Percentiles rank a stretch among this genome's conserved stretches.
These are phyloP conservation scores for Rhizophora mangle DNA, from an alignment of 345 rosid genomes.

Conservation along the genomic window DNA sequence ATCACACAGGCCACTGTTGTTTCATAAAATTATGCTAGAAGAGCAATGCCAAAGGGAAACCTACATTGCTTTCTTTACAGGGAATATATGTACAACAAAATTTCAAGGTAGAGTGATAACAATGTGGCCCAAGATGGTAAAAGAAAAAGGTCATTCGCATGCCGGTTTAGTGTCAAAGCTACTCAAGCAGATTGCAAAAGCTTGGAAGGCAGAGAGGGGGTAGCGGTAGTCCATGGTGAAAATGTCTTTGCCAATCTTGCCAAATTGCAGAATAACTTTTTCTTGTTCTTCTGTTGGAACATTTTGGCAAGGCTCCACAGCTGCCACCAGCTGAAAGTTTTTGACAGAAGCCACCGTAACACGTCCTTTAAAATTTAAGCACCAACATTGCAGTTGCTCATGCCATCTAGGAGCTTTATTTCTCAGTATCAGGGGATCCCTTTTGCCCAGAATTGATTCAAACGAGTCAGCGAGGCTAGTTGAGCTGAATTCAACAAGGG, in stretches of 20 bases:
- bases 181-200: slow-evolving; percentile 93
- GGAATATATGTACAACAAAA: slow-evolving; percentile 45
- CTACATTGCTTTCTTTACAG: slow-evolving; percentile 20
- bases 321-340: slow-evolving; percentile 86
- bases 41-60: slow-evolving; percentile 8
- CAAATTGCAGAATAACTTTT: slow-evolving; percentile 79
- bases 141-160: slow-evolving; percentile 52
- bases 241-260: slow-evolving; percentile 90
- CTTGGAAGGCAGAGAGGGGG: slow-evolving; percentile 93
- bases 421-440: slow-evolving; percentile 58
- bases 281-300: slow-evolving; percentile 63
- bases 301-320: slow-evolving; percentile 46
- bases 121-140: slow-evolving; percentile 15
- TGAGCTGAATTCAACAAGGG: slow-evolving; percentile 34
- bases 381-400: slow-evolving; percentile 94
- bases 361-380: slow-evolving; percentile 85
- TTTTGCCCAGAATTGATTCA: slow-evolving; percentile 10
- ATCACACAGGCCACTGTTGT: slow-evolving; percentile 4
- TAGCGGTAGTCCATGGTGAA: slow-evolving; percentile 95
- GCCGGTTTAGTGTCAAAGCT: slow-evolving; percentile 96
- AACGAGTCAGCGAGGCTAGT: slow-evolving; percentile 27
- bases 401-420: slow-evolving; percentile 98
- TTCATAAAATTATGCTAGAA: background rate
- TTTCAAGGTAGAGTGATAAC: slow-evolving; percentile 17
- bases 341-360: slow-evolving; percentile 92